phyloP scores from a whole-genome alignment of 2,329 filamentous ascomycete species.

The Trichoderma brevicompactum region DNA sequence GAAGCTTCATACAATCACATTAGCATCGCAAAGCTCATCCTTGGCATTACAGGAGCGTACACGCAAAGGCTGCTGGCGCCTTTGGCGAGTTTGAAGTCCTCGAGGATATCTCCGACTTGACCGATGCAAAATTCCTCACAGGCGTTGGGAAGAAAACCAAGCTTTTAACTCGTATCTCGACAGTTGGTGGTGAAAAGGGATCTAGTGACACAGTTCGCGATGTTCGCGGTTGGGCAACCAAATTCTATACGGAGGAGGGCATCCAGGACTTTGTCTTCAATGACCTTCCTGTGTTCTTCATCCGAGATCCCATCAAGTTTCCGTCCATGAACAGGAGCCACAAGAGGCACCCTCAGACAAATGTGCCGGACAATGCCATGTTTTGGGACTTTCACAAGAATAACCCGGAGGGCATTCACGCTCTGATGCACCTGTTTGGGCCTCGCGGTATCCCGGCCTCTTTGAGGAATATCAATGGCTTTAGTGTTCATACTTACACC shows the following conservation, averaged over 20 bases:
- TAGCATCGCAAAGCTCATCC: not conserved
- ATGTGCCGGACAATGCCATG: slow-evolving; percentile 70
- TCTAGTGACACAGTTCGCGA: slow-evolving; percentile 72
- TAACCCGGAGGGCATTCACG: slow-evolving; percentile 67
- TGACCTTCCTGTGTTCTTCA: slow-evolving; percentile 74
- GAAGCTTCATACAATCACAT: not conserved
- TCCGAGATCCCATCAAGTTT: slow-evolving; percentile 75
- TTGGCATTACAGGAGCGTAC: slow-evolving; percentile 49
- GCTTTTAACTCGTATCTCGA: slow-evolving; percentile 74
- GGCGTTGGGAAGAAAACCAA: slow-evolving; percentile 61
- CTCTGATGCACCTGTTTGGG: slow-evolving; percentile 68
- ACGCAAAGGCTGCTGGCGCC: slow-evolving; percentile 70
- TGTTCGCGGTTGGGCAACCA: slow-evolving; percentile 69
- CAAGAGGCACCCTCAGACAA: slow-evolving; percentile 74
- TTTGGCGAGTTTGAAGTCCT: slow-evolving; percentile 73
- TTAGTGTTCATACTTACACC: slow-evolving; percentile 69
- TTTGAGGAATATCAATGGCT: slow-evolving; percentile 69
- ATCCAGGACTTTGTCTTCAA: slow-evolving; percentile 68
- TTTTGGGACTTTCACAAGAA: slow-evolving; percentile 50
- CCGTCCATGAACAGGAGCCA: slow-evolving; percentile 77
- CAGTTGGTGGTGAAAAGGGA: slow-evolving; percentile 70
- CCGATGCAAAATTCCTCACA: slow-evolving; percentile 66
- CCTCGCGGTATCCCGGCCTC: slow-evolving; percentile 68
- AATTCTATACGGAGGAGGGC: slow-evolving; percentile 62
- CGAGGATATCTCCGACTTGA: slow-evolving; percentile 68